Evolutionary conservation across 108 stramenopile species (phyloP), one percentile per base, ranked within the genome.

Genomic region (Fistulifera pelliculosa): DNA sequence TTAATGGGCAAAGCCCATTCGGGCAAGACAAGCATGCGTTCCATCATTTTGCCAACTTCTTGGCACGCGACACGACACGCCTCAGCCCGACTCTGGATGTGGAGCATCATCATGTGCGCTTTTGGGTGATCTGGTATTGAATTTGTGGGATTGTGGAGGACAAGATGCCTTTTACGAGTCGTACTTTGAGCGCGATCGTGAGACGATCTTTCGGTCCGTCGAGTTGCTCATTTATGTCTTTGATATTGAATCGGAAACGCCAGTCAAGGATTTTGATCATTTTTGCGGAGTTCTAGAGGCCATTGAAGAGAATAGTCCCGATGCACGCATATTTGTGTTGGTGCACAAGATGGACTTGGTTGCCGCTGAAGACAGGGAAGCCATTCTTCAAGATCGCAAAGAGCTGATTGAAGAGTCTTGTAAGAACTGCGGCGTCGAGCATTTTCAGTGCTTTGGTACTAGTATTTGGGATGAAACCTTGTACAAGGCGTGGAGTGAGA

Each of bases 321-420:
- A 97, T 66, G 96, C 98, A 6, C 70, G 92, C 14, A 77, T 99
- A 52, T 98, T 98, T 64, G 92, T 97, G 16, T 78, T 99, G 31
- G 75, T 99, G n/a, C 98, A 99, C 79, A 99, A 99, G 72, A 99
- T 99, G 98, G 98, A 99, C 66, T 64, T 98, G 44, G 94, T 99
- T 15, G 76, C 81, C 1, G 83, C 89, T 38, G 79, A 85, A 54
- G 79, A 87, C 56, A 68, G 96, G 40, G 85, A 88, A 13, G 47
- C 67, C 43, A 87, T 94, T 43, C 81, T 99, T 58, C 64, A 90
- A 56, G 88, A 95, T 51, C 70, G 93, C 11, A 68, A 77, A 47
- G 56, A 71, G 3, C 53, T 92, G 50, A 94, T 99, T 62, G 76
- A 74, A 56, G 83, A 85, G 48, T 65, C 66, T 11, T 90, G 88